Evolutionary conservation across 2,329 filamentous ascomycete species (phyloP), one percentile per base, ranked within the genome.

Genomic region (Pseudocercospora pini-densiflorae): DNA sequence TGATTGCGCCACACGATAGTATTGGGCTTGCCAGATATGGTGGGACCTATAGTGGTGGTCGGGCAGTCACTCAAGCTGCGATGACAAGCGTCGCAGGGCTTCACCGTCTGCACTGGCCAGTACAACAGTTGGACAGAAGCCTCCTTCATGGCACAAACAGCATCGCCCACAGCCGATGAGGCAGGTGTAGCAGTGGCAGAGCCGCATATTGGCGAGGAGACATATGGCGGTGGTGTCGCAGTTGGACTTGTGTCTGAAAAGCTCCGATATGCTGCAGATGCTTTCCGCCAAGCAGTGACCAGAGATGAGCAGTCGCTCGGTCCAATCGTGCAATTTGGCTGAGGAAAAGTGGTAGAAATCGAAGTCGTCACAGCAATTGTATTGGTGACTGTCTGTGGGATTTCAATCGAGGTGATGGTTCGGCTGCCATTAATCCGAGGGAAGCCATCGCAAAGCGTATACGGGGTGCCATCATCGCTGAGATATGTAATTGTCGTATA

Each of bases 401-500:
- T 31, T 8, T 51, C 29, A 6, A 45, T 31, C 21, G 12, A 55
- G n/a, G 43, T 53, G 10, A 66, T 55, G 8, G 36, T 67, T 24
- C 67, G 71, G 58, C 51, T 59, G 40, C 67, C 71, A 57, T 71
- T 53, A 12, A 73, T 62, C 10, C 72, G 67, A 6, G 69, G 71
- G 23, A 40, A 73, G 24, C 70, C 70, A 62, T 73, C 72, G 47
- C 72, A 73, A 7, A 73, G 70, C 5, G 70, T 72, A 60, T 67
- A 72, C 3, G 68, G 63, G 10, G 33, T 51, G n/a, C 5, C 27
- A 47, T 57, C 27, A 1, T 24, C 7, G 59, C 64, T 54, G 40
- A 66, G 51, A 47, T 53, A 54, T 23, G 64, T 66, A 8, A 59
- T 45, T 3, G 64, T 66, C 27, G 64, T 66, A 29, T 59, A 62